These are phyloP conservation scores for Phascolomyces articulosus DNA, from an alignment of 371 early-diverging fungal species.

Conservation along the genomic window DNA sequence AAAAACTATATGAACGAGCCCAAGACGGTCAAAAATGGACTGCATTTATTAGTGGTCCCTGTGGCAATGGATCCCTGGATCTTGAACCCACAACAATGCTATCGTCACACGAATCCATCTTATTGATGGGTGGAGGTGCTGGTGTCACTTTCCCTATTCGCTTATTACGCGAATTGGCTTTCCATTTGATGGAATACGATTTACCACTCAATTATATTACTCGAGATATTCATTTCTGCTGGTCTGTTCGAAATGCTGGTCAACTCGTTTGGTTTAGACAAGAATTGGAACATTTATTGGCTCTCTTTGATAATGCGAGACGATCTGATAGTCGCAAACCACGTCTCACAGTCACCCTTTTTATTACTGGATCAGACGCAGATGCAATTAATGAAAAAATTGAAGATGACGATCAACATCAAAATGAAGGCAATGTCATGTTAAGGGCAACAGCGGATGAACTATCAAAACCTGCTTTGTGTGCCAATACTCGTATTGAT, in stretches of 20 bases:
- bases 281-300: slow-evolving; percentile 41
- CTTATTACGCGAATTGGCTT: slow-evolving; percentile 47
- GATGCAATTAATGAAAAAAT: slow-evolving; percentile 6
- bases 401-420: slow-evolving; percentile 4
- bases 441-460: neutral
- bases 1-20: slow-evolving; percentile 36
- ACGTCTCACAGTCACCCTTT: slow-evolving; percentile 19
- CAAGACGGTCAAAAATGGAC: slow-evolving; percentile 36
- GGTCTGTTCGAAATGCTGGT: slow-evolving; percentile 38
- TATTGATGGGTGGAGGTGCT: slow-evolving; percentile 56
- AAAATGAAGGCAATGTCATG: slow-evolving; percentile 4
- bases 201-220: slow-evolving; percentile 14
- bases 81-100: slow-evolving; percentile 26
- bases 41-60: slow-evolving; percentile 58
- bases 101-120: slow-evolving; percentile 26
- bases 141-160: slow-evolving; percentile 60
- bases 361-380: slow-evolving; percentile 17
- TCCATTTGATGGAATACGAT: slow-evolving; percentile 13
- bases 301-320: slow-evolving; percentile 22
- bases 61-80: slow-evolving; percentile 28
- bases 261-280: slow-evolving; percentile 57
- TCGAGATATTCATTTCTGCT: slow-evolving; percentile 33
- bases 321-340: slow-evolving; percentile 9
- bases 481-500: slow-evolving; percentile 4
- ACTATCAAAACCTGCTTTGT: neutral